These are phyloP conservation scores for Fusarium proliferatum DNA, from an alignment of 2,329 filamentous ascomycete genomes.

Conservation along the genomic window DNA sequence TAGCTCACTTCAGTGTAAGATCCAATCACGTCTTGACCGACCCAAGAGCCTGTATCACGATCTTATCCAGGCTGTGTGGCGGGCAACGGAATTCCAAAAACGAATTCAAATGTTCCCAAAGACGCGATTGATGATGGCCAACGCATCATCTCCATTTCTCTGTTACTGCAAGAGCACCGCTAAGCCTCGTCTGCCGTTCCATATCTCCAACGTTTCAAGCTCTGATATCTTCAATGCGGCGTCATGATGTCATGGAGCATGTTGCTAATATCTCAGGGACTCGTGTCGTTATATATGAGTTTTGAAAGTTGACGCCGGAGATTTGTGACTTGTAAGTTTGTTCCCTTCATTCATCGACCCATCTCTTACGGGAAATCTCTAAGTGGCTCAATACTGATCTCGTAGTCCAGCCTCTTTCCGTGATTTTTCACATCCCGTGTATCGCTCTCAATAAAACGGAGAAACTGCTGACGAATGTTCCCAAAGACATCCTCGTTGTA, in stretches of 20 bases:
- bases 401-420: slow-evolving; percentile 20
- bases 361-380: not conserved
- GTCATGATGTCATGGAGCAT: slow-evolving; percentile 44
- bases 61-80: not conserved
- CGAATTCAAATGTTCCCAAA: slow-evolving; percentile 40
- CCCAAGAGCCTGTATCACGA: not conserved
- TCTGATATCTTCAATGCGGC: slow-evolving; percentile 45
- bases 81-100: slow-evolving; percentile 16
- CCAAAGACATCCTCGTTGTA: slow-evolving; percentile 22
- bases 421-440: not conserved
- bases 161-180: slow-evolving; percentile 44
- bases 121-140: slow-evolving; percentile 33
- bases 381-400: slow-evolving; percentile 21
- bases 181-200: slow-evolving; percentile 45
- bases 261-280: slow-evolving; percentile 34
- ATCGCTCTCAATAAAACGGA: slow-evolving; percentile 6
- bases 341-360: not conserved
- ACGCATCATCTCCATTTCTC: slow-evolving; percentile 24
- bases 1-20: not conserved
- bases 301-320: slow-evolving; percentile 48
- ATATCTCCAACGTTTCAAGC: slow-evolving; percentile 48
- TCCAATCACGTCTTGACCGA: not conserved
- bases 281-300: slow-evolving; percentile 38
- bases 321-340: slow-evolving; percentile 33
- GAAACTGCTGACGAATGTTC: slow-evolving; percentile 11